These are phyloP conservation scores for Mucor mucedo DNA, from an alignment of 371 early-diverging fungal species.

Conservation along the genomic window DNA sequence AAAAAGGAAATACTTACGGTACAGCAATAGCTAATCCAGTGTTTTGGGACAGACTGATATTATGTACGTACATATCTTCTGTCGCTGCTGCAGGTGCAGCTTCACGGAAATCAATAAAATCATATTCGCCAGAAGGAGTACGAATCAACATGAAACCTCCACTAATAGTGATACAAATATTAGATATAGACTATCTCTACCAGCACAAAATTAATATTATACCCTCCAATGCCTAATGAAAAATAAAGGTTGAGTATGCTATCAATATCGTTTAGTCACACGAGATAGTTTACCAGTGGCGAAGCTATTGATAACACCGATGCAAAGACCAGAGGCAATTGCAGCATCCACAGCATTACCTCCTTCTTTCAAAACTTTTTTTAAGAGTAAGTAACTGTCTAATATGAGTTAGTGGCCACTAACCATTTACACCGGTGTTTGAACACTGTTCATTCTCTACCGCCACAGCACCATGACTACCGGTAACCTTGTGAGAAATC, in stretches of 20 bases:
- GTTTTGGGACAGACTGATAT: slow-evolving; percentile 65
- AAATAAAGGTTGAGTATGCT: not conserved
- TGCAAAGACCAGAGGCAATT: slow-evolving; percentile 89
- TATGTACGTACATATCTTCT: slow-evolving; percentile 67
- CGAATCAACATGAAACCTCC: slow-evolving; percentile 97
- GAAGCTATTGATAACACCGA: slow-evolving; percentile 94
- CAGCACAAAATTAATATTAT: slow-evolving; percentile 5
- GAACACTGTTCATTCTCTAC: slow-evolving; percentile 86
- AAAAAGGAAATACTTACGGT: slow-evolving; percentile 61
- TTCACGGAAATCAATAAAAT: slow-evolving; percentile 86
- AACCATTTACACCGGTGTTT: slow-evolving; percentile 80
- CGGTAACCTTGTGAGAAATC: slow-evolving; percentile 5
- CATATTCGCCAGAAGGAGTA: slow-evolving; percentile 55
- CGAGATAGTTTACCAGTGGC: slow-evolving; percentile 79
- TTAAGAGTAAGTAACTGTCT: not conserved
- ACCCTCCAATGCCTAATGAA: slow-evolving; percentile 47
- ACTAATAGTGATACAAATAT: slow-evolving; percentile 24
- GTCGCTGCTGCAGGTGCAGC: slow-evolving; percentile 78
- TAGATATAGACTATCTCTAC: not conserved
- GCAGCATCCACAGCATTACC: slow-evolving; percentile 98
- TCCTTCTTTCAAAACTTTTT: slow-evolving; percentile 77
- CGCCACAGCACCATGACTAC: slow-evolving; percentile 75
- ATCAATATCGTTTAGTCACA: not conserved
- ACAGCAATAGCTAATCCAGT: slow-evolving; percentile 89
- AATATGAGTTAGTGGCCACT: not conserved